Percentiles rank a stretch among this genome's conserved stretches.
These are phyloP conservation scores for Scutellaria barbata DNA, from an alignment of 257 asterid species.

Conservation along the genomic window DNA sequence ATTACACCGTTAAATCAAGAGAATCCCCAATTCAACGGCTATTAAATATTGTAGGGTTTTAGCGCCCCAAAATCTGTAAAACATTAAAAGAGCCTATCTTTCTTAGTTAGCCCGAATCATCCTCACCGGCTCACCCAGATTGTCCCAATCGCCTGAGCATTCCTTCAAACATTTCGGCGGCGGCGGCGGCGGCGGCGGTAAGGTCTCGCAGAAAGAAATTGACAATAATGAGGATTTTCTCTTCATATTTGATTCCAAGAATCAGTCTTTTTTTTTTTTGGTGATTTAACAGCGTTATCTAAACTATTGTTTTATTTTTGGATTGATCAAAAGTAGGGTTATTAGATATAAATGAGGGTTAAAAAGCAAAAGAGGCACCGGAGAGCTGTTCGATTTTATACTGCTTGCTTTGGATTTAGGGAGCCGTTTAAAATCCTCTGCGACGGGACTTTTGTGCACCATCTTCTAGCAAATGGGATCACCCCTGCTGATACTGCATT, in stretches of 20 bases:
- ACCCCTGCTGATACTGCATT: conserved; percentile 92
- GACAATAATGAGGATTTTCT: background rate
- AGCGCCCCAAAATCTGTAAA: too few relatives aligned
- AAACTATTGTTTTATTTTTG: background rate
- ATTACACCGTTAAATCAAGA: conserved; percentile 1
- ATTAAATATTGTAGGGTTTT: conserved; percentile 23
- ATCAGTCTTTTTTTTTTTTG: background rate
- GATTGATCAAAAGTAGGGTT: background rate
- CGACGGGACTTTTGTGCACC: conserved; percentile 96
- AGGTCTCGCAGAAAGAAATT: background rate
- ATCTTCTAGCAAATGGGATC: conserved; percentile 60
- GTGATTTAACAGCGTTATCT: background rate
- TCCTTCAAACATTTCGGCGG: background rate
- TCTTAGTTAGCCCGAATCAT: too few relatives aligned
- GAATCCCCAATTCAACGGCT: background rate
- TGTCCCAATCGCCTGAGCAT: background rate
- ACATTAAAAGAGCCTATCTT: too few relatives aligned
- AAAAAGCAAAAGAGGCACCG: conserved; percentile 83
- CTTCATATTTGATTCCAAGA: background rate
- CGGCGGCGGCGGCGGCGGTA: background rate
- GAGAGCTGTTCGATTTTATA: conserved; percentile 72
- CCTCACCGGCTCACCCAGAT: too few relatives aligned
- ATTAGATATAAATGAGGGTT: conserved; percentile 58
- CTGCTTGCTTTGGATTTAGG: conserved; percentile 84
- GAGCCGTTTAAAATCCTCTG: conserved; percentile 92